A percentile compares a stretch with the other conserved stretches of the same genome.
These are phyloP conservation scores for Volvox reticuliferus DNA, from an alignment of 139 green algal species.

Conservation along the genomic window DNA sequence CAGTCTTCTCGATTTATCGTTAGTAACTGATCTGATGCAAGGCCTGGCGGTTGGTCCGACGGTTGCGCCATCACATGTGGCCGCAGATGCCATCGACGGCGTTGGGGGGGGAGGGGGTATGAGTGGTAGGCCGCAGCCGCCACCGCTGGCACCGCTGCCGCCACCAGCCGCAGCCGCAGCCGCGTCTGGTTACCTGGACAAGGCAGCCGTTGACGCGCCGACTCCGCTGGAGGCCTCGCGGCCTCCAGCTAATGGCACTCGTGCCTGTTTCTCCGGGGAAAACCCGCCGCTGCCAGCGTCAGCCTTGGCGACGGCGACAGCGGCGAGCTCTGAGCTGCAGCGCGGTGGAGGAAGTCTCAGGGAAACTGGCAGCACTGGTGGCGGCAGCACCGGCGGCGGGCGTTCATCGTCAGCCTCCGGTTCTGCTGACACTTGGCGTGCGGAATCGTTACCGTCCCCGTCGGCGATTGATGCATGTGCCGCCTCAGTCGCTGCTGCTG, in stretches of 20 bases:
- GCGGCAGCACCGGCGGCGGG: too few species aligned
- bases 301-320: not conserved
- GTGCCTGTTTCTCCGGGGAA: not conserved
- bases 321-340: not conserved
- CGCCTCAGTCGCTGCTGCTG: not conserved
- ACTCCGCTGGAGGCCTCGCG: not conserved
- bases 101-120: not conserved
- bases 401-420: too few species aligned
- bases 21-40: conserved; percentile 9
- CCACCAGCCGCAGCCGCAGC: not conserved
- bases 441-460: not conserved
- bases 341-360: not conserved
- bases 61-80: not conserved
- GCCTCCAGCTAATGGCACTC: not conserved
- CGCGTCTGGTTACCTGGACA: not conserved
- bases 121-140: not conserved
- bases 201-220: not conserved
- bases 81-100: not conserved
- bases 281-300: too few species aligned
- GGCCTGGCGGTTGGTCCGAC: not conserved
- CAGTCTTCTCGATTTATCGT: conserved; percentile 20
- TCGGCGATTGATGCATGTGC: not conserved
- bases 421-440: too few species aligned
- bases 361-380: too few species aligned
- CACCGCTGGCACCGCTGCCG: not conserved